Conservation (phyloP, 2,329 filamentous ascomycete genomes). For the Ramularia collo-cygni region DNA sequence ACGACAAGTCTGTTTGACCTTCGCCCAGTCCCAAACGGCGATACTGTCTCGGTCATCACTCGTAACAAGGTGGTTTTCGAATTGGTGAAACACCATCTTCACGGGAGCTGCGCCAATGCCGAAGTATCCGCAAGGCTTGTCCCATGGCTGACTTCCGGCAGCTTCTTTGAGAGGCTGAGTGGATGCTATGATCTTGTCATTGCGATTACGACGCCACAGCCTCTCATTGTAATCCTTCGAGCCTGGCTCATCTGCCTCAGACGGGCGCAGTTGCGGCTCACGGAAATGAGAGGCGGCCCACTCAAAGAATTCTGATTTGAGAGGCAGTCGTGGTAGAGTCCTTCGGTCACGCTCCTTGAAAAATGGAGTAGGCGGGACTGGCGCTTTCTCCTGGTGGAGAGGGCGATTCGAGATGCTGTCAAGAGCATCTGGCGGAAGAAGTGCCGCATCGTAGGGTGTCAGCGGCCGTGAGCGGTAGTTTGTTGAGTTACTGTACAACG, state of each 20-base stretch:
- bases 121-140: constrained; percentile 71
- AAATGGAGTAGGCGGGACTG: constrained; percentile 70
- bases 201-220: constrained; percentile 84
- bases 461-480: constrained; percentile 39
- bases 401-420: constrained; percentile 43
- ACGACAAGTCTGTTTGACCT: constrained; percentile 63
- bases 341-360: constrained; percentile 59
- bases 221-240: constrained; percentile 95
- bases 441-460: constrained; percentile 26
- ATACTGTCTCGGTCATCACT: constrained; percentile 90
- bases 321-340: constrained; percentile 59
- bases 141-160: constrained; percentile 81
- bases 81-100: constrained; percentile 95
- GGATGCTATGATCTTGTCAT: constrained; percentile 84
- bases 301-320: constrained; percentile 78
- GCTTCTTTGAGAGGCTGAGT: constrained; percentile 90
- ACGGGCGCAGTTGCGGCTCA: constrained; percentile 95
- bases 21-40: constrained; percentile 85
- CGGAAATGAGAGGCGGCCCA: constrained; percentile 98
- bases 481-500: constrained; percentile 12
- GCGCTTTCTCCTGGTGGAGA: constrained; percentile 62
- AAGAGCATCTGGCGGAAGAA: constrained; percentile 64
- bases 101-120: constrained; percentile 84
- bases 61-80: constrained; percentile 90
- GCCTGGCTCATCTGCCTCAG: constrained; percentile 90